Base-by-base conservation (phyloP, 176 grass and related monocot genomes). In the Chrysopogon serrulatus region DNA sequence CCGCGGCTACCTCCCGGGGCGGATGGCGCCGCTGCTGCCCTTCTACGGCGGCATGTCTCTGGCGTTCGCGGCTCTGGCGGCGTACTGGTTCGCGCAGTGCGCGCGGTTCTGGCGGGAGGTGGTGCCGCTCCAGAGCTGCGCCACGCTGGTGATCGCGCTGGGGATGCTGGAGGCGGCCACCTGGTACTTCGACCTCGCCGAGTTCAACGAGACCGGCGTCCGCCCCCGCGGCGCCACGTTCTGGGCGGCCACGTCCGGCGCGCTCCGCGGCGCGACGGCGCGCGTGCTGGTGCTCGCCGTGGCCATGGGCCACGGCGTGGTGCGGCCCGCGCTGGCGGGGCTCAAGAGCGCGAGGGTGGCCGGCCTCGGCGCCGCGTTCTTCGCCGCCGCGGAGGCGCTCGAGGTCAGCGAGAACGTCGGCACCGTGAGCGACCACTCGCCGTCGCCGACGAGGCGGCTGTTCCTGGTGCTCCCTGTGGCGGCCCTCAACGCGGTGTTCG, bases 1-100 rank as follows among this genome's bases (percentile, higher is more conserved):
- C 27, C 78, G 68, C 28, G 91, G 89, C 17, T 97, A 97, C 78
- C 89, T 97, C 21, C 94, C 94, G 21, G 94, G 91, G 5, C 76
- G 91, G 70, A 97, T 97, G 91, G 91, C 89, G 4, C 94, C 91
- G 12, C 89, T 97, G 9, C 41, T 86, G 82, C 84, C 88, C 30
- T 94, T 97, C 80, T 94, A 94, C 75, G 91, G 94, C 10, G 41
- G 32, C 65, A 88, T 92, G 83, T 97, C 94, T 54, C 83, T 97
- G 40, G 92, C 94, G 39, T 94, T 92, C 86, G 87, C 87, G 9
- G 69, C 83, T 23, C 89, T 97, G 15, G 91, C 91, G 18, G 60
- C 85, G 23, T 88, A 59, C 42, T 97, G 91, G 94, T 94, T 94
- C 86, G 71, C 72, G 48, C 82, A 90, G 65, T 89, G 88, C 73